Evolutionary conservation across 441 rosid species (phyloP), one percentile per base, ranked within the genome.

Genomic region (Dalechampia spathulata): DNA sequence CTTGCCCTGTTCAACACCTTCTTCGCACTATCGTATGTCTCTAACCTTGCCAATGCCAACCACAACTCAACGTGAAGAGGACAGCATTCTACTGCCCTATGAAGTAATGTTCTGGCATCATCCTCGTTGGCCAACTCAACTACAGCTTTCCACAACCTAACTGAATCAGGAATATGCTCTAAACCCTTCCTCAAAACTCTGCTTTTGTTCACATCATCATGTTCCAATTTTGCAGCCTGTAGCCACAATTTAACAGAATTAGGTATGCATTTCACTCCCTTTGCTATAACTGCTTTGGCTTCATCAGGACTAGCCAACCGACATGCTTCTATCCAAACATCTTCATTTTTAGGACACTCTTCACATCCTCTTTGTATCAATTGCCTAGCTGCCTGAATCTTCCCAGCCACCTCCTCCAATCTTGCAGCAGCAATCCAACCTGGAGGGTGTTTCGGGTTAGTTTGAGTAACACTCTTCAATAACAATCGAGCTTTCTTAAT

Each of bases 381-480:
- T 60, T 74, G 80, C 72, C 95, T 85, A 0, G 99, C 95, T 1
- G 80, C 88, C 70, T 79, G 82, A 55, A 87, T 79, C 81, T 87
- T 86, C 66, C 97, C 95, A 26, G 92, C 99, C 75, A 86, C 90
- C 74, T 87, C 99, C 80, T 92, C 97, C 65, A 92, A 69, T 78
- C 99, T 83, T 3, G 99, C 90, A 13, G 95, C 92, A 0, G 96
- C 97, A 72, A 92, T 85, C 97, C 96, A 92, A 11, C 99, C 97
- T 6, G 85, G 90, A 0, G 97, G 96, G 36, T 89, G 96, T 68
- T 89, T 92, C 0, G 92, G 96, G 43, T 89, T 92, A 6, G 99
- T 86, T 71, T 83, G 92, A 0, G 77, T 92, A 7, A 89, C 77
- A 81, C 96, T 89, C 82, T 85, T 92, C 72, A 89, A 75, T 70